A percentile compares a stretch with the other conserved stretches of the same genome.
phyloP scores from a whole-genome alignment of 148 eudicot species.

The Spergularia marina region DNA sequence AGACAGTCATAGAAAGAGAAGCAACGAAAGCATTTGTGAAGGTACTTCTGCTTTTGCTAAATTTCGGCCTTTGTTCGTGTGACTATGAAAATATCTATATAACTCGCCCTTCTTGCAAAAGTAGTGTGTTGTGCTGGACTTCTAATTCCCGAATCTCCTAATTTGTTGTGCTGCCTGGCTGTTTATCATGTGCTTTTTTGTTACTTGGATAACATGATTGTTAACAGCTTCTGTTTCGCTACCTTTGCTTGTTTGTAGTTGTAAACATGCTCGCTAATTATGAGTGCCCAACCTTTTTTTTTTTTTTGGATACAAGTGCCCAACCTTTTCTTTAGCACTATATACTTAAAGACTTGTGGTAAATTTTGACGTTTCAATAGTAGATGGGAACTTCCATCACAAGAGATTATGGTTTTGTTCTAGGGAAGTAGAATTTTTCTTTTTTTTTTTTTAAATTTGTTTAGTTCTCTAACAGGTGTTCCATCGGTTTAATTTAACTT shows the following conservation, averaged over 20 bases:
- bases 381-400: background rate
- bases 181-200: background rate
- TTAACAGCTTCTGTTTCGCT: background rate
- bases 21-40: conserved; percentile 25
- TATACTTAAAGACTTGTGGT: background rate
- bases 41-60: conserved; percentile 23
- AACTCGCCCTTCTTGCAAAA: background rate
- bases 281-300: background rate
- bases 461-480: conserved; percentile 5
- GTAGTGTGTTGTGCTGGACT: background rate
- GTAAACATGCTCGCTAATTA: background rate
- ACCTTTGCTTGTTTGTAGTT: background rate
- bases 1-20: conserved; percentile 28
- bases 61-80: background rate
- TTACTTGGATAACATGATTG: background rate
- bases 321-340: background rate
- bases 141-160: background rate
- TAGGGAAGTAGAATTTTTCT: background rate
- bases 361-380: background rate
- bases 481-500: background rate
- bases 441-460: background rate
- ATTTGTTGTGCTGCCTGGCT: background rate
- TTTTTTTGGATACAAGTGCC: too few species aligned
- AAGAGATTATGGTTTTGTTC: background rate
- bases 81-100: background rate